Evolutionary conservation across 1,284 basidiomycete species (phyloP).

Genomic region (Fistulina hepatica): DNA sequence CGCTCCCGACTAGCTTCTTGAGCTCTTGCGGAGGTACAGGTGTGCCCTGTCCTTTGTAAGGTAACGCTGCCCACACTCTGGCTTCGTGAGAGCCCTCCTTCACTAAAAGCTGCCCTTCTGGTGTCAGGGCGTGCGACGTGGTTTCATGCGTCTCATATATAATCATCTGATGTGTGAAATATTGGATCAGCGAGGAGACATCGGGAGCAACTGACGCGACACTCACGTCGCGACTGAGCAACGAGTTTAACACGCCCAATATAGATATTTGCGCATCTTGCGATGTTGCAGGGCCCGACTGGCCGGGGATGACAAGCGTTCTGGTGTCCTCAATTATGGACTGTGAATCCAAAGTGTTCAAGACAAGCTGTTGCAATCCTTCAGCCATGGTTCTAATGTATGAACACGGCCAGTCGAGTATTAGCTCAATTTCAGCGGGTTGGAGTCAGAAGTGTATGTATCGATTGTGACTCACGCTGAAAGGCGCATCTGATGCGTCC

Average conservation of each 20-base stretch:
- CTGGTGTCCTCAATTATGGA: slow-evolving; percentile 68
- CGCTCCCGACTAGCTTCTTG: slow-evolving; percentile 69
- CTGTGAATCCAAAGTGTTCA: slow-evolving; percentile 56
- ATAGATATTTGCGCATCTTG: slow-evolving; percentile 73
- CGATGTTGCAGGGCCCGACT: slow-evolving; percentile 43
- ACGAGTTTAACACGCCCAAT: slow-evolving; percentile 81
- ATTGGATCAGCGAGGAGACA: slow-evolving; percentile 9
- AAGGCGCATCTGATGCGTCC: too few species aligned
- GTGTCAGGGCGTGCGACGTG: slow-evolving; percentile 60
- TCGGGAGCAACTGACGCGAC: slow-evolving; percentile 4
- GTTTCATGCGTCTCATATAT: slow-evolving; percentile 72
- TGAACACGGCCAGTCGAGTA: too few species aligned
- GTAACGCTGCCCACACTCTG: slow-evolving; percentile 81
- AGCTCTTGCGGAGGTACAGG: slow-evolving; percentile 60
- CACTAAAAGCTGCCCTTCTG: slow-evolving; percentile 75
- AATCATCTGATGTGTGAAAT: slow-evolving; percentile 60
- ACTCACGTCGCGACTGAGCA: slow-evolving; percentile 76
- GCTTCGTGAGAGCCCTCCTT: slow-evolving; percentile 87
- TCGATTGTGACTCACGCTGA: too few species aligned
- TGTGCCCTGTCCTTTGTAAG: slow-evolving; percentile 53
- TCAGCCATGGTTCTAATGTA: slow-evolving; percentile 60
- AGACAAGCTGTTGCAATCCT: slow-evolving; percentile 66
- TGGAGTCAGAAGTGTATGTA: too few species aligned
- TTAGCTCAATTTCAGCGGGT: too few species aligned
- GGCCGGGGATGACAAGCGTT: slow-evolving; percentile 55